phyloP scores from a whole-genome alignment of 371 early-diverging fungal species.

The Batrachochytrium dendrobatidis region DNA sequence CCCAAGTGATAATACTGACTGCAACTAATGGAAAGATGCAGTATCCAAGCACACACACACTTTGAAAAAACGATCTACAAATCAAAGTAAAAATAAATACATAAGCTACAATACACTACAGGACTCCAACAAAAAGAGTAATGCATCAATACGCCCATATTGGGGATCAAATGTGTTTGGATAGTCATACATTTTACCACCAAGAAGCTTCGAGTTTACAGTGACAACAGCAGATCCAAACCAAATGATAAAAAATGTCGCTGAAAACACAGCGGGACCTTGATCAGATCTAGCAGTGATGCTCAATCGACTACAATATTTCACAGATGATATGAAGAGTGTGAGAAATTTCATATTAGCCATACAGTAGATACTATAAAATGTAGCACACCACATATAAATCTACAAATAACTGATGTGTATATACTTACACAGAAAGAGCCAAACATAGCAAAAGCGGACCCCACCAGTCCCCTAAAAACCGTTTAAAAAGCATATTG shows the following conservation, averaged over 20 bases:
- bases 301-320: slow-evolving; percentile 48
- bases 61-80: slow-evolving; percentile 82
- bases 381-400: not conserved
- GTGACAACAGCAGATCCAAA: slow-evolving; percentile 87
- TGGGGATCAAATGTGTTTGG: too few species aligned
- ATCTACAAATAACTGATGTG: not conserved
- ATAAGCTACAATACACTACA: not conserved
- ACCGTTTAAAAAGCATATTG: too few species aligned
- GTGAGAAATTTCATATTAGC: not conserved
- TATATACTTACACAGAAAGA: slow-evolving; percentile 62
- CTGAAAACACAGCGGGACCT: slow-evolving; percentile 77
- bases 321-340: not conserved
- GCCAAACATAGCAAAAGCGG: slow-evolving; percentile 83
- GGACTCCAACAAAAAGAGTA: too few species aligned
- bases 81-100: not conserved
- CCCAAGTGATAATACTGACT: slow-evolving; percentile 45
- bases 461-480: slow-evolving; percentile 90
- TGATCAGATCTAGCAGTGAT: slow-evolving; percentile 52
- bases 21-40: slow-evolving; percentile 88
- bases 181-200: slow-evolving; percentile 68
- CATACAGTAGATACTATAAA: not conserved
- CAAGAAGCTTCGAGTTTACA: slow-evolving; percentile 83
- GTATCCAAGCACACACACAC: slow-evolving; percentile 91
- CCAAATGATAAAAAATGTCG: slow-evolving; percentile 87
- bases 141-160: too few species aligned